Evolutionary conservation across 2,329 filamentous ascomycete genomes (phyloP), one percentile per base, ranked within the genome.

Genomic region (Zymoseptoria passerinii): DNA sequence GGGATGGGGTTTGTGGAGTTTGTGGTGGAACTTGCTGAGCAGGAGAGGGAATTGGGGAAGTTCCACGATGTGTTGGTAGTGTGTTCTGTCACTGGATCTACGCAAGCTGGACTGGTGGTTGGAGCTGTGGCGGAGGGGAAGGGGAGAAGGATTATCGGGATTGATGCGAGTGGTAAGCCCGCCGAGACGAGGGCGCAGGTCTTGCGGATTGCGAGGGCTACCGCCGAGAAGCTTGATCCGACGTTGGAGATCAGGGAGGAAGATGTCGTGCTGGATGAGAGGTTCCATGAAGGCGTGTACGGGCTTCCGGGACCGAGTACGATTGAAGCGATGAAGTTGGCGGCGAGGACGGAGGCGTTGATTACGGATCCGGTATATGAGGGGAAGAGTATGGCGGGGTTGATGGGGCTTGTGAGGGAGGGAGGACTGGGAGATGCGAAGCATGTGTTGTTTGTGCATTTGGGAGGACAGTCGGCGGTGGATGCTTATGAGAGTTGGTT

Each of bases 311-410:
- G 87, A 63, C 74, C 82, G 69, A 75, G 76, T 66, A 90, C 87
- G 1, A 78, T 86, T 53, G 83, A 83, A 29, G 86, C 86, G 0
- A 89, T 90, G 69, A 81, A 80, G 70, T 84, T 87, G 67, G 84
- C 83, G 4, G 87, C 87, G 0, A 71, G 76, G 59, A 88, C 83
- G 1, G 87, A 90, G 74, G 87, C 81, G 0, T 85, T 90, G 65
- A 87, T 90, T 62, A 89, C 86, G 0, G 87, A 90, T 68, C 87
- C 86, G 0, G 87, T 90, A 1, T 90, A 90, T 67, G 86, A 89
- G 73, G 87, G 87, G 1, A 90, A 90, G 80, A 87, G 83, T 65
- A 74, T 90, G 70, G 85, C 85, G 3, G 87, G 86, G 0, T 80
- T 89, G 84, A 82, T 89, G 64, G 84, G 85, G 68, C 74, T 89